Base-by-base conservation (phyloP, 495 filamentous ascomycete species). In the Neurospora africana region DNA sequence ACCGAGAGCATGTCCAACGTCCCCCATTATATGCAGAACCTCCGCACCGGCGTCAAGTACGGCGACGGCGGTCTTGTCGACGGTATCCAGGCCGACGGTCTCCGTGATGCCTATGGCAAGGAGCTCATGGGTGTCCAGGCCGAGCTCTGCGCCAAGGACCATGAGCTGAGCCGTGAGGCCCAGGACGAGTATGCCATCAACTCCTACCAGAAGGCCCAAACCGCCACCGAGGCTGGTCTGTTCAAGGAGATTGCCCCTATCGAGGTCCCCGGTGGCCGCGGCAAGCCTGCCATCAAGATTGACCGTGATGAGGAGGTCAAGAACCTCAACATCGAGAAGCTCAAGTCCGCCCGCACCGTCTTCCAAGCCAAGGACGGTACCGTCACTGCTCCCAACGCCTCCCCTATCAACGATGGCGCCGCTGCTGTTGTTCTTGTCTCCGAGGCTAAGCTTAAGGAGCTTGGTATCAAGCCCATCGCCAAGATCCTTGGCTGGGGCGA, bases 401-500 rank as follows among this genome's bases (percentile, higher is more conserved):
- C 95, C 1, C 95, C 95, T 33, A 87, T 99, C 76, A 97, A 94
- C 81, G 95, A 99, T 78, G 95, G 95, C 70, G 94, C 93, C 43
- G 88, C 93, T 13, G 95, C 95, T 70, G 81, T 98, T 68, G 91
- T 99, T 68, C 89, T 99, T 70, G 93, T 95, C 73, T 97, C 93
- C 19, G 94, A 95, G 82, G 89, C 89, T 19, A 94, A 93, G 81
- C 83, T 98, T 78, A 92, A 96, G 84, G 87, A 93, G 81, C 90
- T 97, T 72, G 89, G 89, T 76, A 86, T 98, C 71, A 97, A 91
- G 76, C 95, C 95, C 44, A 85, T 99, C 44, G 95, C 93, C 71
- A 97, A 95, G 85, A 98, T 99, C 75, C 89, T 93, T 41, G 95
- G 95, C 73, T 99, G 95, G 94, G 95, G 90, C 71, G 95, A 99